A percentile compares a stretch with the other conserved stretches of the same genome.
phyloP scores from a whole-genome alignment of 305 asterid species.

The Fraxinus albicans region DNA sequence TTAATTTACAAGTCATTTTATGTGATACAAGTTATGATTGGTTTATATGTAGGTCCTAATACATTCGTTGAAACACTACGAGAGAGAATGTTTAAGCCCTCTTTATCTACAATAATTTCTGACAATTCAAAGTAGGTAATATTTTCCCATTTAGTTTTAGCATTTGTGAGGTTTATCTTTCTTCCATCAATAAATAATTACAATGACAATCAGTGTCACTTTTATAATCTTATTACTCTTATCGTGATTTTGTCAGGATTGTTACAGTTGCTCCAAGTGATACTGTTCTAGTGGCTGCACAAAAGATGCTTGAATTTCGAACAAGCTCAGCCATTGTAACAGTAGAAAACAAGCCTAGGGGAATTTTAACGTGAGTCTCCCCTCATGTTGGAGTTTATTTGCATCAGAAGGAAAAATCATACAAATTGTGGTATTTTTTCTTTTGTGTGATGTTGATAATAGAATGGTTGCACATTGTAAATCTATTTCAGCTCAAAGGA shows the following conservation, averaged over 20 bases:
- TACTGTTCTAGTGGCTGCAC: slow-evolving; percentile 74
- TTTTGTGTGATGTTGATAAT: neutral
- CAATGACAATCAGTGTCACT: neutral
- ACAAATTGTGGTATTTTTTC: neutral
- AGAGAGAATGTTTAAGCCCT: slow-evolving; percentile 89
- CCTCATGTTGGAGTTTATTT: slow-evolving; percentile 14
- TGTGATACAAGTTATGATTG: slow-evolving; percentile 14
- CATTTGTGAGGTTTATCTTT: slow-evolving; percentile 1
- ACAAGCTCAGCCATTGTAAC: slow-evolving; percentile 69
- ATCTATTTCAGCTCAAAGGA: slow-evolving; percentile 69
- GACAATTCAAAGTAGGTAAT: slow-evolving; percentile 99
- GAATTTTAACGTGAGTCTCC: slow-evolving; percentile 81
- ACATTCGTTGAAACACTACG: slow-evolving; percentile 84
- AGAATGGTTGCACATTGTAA: neutral
- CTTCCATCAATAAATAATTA: slow-evolving; percentile 3
- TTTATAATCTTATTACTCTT: slow-evolving; percentile 2
- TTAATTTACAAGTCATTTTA: slow-evolving; percentile 16
- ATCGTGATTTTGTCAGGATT: slow-evolving; percentile 43
- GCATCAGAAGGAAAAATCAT: neutral
- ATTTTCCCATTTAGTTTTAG: slow-evolving; percentile 48
- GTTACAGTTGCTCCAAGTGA: slow-evolving; percentile 78
- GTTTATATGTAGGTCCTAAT: slow-evolving; percentile 57
- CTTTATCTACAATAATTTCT: slow-evolving; percentile 76
- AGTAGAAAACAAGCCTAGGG: slow-evolving; percentile 82
- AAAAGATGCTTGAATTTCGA: slow-evolving; percentile 68